Base-by-base conservation (phyloP, 441 rosid species). In the Populus tomentosa region DNA sequence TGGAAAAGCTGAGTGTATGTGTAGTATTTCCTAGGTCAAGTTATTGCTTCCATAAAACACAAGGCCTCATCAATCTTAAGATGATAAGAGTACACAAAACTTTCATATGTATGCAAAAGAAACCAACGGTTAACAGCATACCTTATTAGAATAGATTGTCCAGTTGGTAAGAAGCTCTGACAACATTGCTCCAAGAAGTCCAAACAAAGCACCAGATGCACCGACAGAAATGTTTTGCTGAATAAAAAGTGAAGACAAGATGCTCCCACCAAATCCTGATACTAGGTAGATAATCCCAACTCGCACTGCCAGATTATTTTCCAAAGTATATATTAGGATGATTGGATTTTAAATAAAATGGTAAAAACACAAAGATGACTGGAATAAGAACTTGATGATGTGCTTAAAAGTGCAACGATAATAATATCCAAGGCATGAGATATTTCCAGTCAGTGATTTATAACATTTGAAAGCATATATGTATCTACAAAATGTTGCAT, bases 151-250 rank as follows among this genome's bases (percentile, higher is more conserved):
- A 75, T 94, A 94, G 70, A 86, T 93, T 61, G 98, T 84, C 98
- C 98, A 94, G 85, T 94, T 93, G 30, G 89, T 86, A 75, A 94
- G 83, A 23, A 93, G 91, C 86, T 93, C 98, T 2, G 98, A 91
- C 63, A 90, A 92, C 98, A 93, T 90, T 10, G 91, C 89, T 65
- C 98, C 98, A 16, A 94, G 81, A 80, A 94, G 84, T 26, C 98
- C 98, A 61, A 94, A 89, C 71, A 93, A 89, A 3, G 98, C 94
- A 11, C 98, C 98, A 0, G 98, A 94, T 63, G 98, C 98, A 24
- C 98, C 97, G 0, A 94, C 97, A 0, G 98, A 93, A 67, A 93
- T 81, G 6, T 70, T 80, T 38, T 75, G 83, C 72, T 77, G 83
- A 16, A 40, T 18, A 63, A 46, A 71, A 33, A 91, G 84, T 69